These are phyloP conservation scores for Leccinum holopus DNA, from an alignment of 1,284 basidiomycete species.

Conservation along the genomic window DNA sequence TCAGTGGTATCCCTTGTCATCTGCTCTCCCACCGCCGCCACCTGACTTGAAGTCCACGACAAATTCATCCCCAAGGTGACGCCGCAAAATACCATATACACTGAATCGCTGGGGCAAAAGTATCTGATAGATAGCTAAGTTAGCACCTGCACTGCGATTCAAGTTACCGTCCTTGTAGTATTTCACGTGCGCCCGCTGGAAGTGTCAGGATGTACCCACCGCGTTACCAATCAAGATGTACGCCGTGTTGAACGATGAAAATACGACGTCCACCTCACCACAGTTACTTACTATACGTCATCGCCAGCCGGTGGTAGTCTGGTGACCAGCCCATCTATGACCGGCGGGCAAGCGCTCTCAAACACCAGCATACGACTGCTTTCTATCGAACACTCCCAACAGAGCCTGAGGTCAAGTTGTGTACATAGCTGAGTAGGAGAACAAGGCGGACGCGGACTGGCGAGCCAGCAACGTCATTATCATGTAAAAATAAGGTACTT, in stretches of 20 bases:
- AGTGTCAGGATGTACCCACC: no score
- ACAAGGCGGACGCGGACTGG: background rate
- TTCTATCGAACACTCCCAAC: background rate
- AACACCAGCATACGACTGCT: background rate
- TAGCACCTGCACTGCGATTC: no score
- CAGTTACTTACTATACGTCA: background rate
- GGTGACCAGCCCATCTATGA: no score
- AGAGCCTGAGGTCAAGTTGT: no score
- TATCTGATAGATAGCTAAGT: no score
- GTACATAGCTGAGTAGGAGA: background rate
- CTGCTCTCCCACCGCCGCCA: no score
- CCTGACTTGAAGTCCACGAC: no score
- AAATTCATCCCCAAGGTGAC: no score
- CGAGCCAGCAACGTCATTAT: background rate
- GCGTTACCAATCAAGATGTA: background rate
- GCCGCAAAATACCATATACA: no score
- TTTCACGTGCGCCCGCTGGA: background rate
- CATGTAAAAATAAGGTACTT: background rate
- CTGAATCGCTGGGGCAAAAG: no score
- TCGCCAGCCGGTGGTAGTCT: background rate
- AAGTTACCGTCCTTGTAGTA: conserved; percentile 3
- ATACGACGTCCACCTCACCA: background rate
- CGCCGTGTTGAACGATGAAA: background rate
- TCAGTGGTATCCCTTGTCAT: background rate
- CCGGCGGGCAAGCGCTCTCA: background rate